Percentiles rank a stretch among this genome's conserved stretches.
phyloP scores from a whole-genome alignment of 1,284 basidiomycete species.

The Bondarzewia mesenterica region DNA sequence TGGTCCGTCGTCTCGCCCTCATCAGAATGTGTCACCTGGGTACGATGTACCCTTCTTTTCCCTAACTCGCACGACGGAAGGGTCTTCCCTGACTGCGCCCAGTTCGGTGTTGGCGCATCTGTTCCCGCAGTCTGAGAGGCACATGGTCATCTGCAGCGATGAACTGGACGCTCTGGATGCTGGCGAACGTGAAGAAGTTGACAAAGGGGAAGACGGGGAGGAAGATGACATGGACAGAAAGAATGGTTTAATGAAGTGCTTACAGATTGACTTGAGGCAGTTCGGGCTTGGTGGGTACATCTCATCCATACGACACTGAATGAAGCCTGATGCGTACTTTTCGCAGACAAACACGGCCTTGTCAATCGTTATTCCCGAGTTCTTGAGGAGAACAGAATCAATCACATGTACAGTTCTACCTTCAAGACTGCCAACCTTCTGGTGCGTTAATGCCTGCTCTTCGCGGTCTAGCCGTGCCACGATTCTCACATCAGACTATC shows the following conservation, averaged over 20 bases:
- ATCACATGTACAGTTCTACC: slow-evolving; percentile 81
- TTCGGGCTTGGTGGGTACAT: slow-evolving; percentile 54
- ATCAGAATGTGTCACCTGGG: slow-evolving; percentile 2
- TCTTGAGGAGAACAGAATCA: slow-evolving; percentile 62
- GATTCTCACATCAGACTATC: neutral
- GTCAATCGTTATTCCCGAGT: slow-evolving; percentile 70
- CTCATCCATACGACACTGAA: neutral
- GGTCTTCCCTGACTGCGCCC: slow-evolving; percentile 63
- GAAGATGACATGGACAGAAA: slow-evolving; percentile 7
- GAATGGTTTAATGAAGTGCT: slow-evolving; percentile 42
- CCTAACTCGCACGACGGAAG: slow-evolving; percentile 69
- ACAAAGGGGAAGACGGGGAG: slow-evolving; percentile 19
- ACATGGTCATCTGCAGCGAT: slow-evolving; percentile 66
- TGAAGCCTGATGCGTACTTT: neutral
- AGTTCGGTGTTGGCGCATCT: slow-evolving; percentile 51
- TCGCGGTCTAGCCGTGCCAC: no score
- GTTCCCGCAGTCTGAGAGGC: slow-evolving; percentile 57
- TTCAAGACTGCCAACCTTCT: slow-evolving; percentile 79
- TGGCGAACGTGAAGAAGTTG: slow-evolving; percentile 24
- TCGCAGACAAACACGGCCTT: slow-evolving; percentile 65
- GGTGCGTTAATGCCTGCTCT: slow-evolving; percentile 34
- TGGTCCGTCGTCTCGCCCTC: slow-evolving; percentile 8
- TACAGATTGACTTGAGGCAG: slow-evolving; percentile 62
- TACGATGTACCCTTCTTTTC: slow-evolving; percentile 57
- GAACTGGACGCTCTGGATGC: slow-evolving; percentile 53